Evolutionary conservation across 2,329 filamentous ascomycete genomes (phyloP).

Genomic region (Colletotrichum brevisporum): DNA sequence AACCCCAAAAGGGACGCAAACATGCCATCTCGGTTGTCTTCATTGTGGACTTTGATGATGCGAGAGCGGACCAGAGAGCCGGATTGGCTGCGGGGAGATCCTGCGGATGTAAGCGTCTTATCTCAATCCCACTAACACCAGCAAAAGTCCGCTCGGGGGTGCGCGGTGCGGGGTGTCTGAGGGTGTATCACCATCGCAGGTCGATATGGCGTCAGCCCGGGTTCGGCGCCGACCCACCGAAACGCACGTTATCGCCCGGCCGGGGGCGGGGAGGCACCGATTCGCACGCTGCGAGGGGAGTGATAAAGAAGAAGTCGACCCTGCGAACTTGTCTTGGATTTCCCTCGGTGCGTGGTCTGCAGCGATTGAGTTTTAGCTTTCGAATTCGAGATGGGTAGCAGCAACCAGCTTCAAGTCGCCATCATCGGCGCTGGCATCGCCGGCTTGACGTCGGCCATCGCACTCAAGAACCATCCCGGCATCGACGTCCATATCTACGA

Average conservation of each 20-base stretch:
- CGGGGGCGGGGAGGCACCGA: constrained; percentile 3
- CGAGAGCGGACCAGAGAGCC: not conserved
- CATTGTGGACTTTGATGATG: constrained; percentile 31
- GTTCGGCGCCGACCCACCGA: constrained; percentile 37
- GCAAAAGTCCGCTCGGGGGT: not conserved
- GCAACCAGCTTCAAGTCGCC: constrained; percentile 54
- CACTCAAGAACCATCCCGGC: constrained; percentile 56
- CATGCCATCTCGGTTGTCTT: constrained; percentile 28
- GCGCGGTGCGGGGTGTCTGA: constrained; percentile 26
- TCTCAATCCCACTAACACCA: constrained; percentile 6
- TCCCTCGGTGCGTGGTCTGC: not conserved
- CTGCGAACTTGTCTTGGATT: not conserved
- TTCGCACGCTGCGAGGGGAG: not conserved
- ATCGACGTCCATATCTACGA: constrained; percentile 66
- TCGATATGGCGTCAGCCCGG: constrained; percentile 38
- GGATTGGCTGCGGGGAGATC: constrained; percentile 22
- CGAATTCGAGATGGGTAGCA: constrained; percentile 4
- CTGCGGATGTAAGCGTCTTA: constrained; percentile 10
- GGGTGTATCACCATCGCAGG: constrained; percentile 34
- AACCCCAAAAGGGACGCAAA: constrained; percentile 1
- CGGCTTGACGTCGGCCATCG: constrained; percentile 63
- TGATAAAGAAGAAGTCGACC: constrained; percentile 17
- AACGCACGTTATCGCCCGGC: constrained; percentile 23
- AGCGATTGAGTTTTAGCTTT: not conserved
- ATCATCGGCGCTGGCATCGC: constrained; percentile 66